A percentile compares a stretch with the other conserved stretches of the same genome.
phyloP scores from a whole-genome alignment of 495 filamentous ascomycete species.

The Pseudomonodictys pantanalensis region DNA sequence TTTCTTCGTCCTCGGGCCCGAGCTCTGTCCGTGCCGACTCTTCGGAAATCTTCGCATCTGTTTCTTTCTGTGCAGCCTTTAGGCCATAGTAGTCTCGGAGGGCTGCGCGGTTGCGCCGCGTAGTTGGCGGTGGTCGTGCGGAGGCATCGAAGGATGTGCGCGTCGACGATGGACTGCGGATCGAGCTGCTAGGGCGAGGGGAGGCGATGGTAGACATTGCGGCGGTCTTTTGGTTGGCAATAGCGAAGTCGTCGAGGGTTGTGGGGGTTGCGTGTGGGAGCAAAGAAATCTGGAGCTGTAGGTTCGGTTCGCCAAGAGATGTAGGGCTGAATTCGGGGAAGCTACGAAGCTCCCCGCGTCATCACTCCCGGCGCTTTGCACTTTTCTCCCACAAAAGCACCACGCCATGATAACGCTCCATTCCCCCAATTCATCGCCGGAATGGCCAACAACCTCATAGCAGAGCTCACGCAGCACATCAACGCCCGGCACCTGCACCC shows the following conservation, averaged over 20 bases:
- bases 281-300: neutral
- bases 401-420: too few species aligned
- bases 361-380: too few species aligned
- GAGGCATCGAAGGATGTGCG: slow-evolving; percentile 68
- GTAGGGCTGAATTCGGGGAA: too few species aligned
- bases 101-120: slow-evolving; percentile 70
- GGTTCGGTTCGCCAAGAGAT: too few species aligned
- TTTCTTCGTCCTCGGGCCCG: slow-evolving; percentile 35
- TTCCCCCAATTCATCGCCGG: neutral
- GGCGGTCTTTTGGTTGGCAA: neutral
- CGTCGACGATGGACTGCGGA: slow-evolving; percentile 67
- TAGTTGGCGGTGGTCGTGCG: slow-evolving; percentile 43
- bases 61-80: slow-evolving; percentile 47
- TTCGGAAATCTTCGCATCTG: slow-evolving; percentile 26
- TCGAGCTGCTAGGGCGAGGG: slow-evolving; percentile 58
- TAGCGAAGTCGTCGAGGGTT: too few species aligned
- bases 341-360: too few species aligned
- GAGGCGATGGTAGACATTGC: slow-evolving; percentile 63
- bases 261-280: neutral
- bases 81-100: slow-evolving; percentile 94
- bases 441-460: slow-evolving; percentile 25
- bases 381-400: too few species aligned
- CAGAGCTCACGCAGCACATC: slow-evolving; percentile 37
- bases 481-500: slow-evolving; percentile 36
- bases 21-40: slow-evolving; percentile 21